Percentiles rank a stretch among this genome's conserved stretches.
Evolutionary conservation across 2,329 filamentous ascomycete genomes (phyloP).

Genomic region (Ustulina deusta): DNA sequence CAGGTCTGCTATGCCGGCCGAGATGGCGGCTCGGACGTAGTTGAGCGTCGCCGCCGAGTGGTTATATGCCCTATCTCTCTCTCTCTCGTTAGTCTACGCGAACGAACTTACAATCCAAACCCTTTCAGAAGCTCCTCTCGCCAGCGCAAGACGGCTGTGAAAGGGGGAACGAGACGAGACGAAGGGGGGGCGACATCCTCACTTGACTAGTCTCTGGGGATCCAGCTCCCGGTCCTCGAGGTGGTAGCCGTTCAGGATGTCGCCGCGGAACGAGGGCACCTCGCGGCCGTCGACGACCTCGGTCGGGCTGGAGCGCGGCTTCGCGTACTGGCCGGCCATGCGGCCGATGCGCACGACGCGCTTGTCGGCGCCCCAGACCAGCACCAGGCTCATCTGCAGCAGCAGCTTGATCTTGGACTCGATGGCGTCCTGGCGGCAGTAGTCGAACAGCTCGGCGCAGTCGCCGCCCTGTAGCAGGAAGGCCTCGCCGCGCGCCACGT

Average conservation of each 20-base stretch:
- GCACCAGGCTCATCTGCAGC: conserved; percentile 94
- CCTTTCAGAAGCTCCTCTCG: too few species aligned
- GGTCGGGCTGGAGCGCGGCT: conserved; percentile 89
- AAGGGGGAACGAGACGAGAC: not conserved
- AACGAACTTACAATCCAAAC: not conserved
- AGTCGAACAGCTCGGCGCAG: conserved; percentile 97
- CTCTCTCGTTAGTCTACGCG: conserved; percentile 31
- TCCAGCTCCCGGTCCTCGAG: conserved; percentile 82
- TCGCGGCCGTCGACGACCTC: conserved; percentile 84
- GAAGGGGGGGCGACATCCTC: conserved; percentile 41
- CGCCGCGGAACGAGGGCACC: conserved; percentile 91
- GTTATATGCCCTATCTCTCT: conserved; percentile 90
- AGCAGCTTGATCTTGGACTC: conserved; percentile 97
- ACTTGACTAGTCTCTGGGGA: conserved; percentile 82
- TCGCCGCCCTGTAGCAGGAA: conserved; percentile 97
- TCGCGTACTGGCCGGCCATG: conserved; percentile 98
- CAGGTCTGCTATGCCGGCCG: conserved; percentile 91
- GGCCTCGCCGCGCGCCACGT: conserved; percentile 89
- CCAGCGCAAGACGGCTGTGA: not conserved
- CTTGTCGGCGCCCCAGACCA: conserved; percentile 86
- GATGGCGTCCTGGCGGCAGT: conserved; percentile 89
- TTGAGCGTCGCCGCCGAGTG: conserved; percentile 95
- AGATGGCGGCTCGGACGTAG: conserved; percentile 85
- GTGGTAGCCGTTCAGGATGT: conserved; percentile 92
- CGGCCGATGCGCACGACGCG: conserved; percentile 93